Evolutionary conservation across 306 rosid genomes (phyloP), one percentile per base, ranked within the genome.

Genomic region (Spatholobus suberectus): DNA sequence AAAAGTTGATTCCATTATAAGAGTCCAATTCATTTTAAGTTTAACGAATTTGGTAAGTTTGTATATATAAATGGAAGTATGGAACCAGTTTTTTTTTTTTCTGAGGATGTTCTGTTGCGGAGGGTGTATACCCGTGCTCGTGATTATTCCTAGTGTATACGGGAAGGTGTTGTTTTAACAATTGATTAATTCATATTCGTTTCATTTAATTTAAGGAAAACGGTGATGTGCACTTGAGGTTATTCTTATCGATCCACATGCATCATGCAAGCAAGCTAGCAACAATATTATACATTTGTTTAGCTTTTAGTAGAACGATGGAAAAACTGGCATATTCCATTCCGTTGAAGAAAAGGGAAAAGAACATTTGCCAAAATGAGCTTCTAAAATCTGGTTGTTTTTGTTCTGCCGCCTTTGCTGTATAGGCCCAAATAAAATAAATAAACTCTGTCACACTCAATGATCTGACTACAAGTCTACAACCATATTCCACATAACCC

Each of bases 191-290:
- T 59, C 40, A 6, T 71, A 75, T 73, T 41, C 67, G 46, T 61
- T 58, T 59, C 86, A 78, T 81, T 81, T 37, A 3, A 4, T 40
- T 43, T 13, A 67, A 54, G 80, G 23, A 75, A 75, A 76, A 75
- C 0, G 5, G 37, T 73, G 59, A 35, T 62, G 75, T 58, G 70
- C 18, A n/a, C 12, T 17, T 46, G 72, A 73, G 51, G 65, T 55
- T 81, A 46, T 81, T 41, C 55, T 69, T 67, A 9, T 76, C 46
- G 0, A 3, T n/a, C 4, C 11, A 41, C 18, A 3, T 12, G 37
- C 18, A 66, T 17, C n/a, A n/a, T n/a, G n/a, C n/a, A n/a, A n/a
- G n/a, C n/a, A n/a, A n/a, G n/a, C n/a, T n/a, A n/a, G n/a, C n/a
- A n/a, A n/a, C n/a, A n/a, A n/a, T 63, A 63, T 34, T 32, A 57